A percentile compares a stretch with the other conserved stretches of the same genome.
Conservation (phyloP, 495 filamentous ascomycete genomes). For the Xylaria nigripes region DNA sequence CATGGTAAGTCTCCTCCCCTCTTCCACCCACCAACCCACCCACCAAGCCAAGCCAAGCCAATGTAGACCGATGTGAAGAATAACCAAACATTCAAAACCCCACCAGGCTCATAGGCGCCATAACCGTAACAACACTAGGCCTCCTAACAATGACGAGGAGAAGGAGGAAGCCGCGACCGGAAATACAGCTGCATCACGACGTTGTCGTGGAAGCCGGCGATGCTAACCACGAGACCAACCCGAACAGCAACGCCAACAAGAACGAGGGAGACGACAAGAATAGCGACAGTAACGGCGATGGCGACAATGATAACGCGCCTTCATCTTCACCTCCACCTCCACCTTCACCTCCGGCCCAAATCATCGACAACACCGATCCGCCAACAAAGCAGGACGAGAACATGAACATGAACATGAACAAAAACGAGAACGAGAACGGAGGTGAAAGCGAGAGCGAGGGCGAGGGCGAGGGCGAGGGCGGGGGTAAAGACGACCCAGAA, state of each 20-base stretch:
- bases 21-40: background rate
- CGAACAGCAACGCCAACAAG: too few species aligned
- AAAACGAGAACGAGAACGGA: conserved; percentile 14
- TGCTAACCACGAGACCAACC: too few species aligned
- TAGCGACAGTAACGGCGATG: too few species aligned
- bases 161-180: background rate
- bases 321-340: too few species aligned
- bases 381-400: conserved; percentile 15
- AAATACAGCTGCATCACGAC: background rate
- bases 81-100: background rate
- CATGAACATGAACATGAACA: conserved; percentile 23
- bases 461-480: too few species aligned
- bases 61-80: background rate
- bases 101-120: conserved; percentile 17
- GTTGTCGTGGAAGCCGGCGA: background rate
- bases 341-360: too few species aligned
- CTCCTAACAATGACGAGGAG: background rate
- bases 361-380: conserved; percentile 13
- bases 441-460: conserved; percentile 13
- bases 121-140: conserved; percentile 14
- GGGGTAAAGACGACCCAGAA: too few species aligned
- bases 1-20: conserved; percentile 17
- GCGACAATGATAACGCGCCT: too few species aligned
- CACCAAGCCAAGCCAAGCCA: too few species aligned
- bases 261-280: too few species aligned